These are phyloP conservation scores for Tylopilus intermedius DNA, from an alignment of 768 basidiomycete species.

Conservation along the genomic window DNA sequence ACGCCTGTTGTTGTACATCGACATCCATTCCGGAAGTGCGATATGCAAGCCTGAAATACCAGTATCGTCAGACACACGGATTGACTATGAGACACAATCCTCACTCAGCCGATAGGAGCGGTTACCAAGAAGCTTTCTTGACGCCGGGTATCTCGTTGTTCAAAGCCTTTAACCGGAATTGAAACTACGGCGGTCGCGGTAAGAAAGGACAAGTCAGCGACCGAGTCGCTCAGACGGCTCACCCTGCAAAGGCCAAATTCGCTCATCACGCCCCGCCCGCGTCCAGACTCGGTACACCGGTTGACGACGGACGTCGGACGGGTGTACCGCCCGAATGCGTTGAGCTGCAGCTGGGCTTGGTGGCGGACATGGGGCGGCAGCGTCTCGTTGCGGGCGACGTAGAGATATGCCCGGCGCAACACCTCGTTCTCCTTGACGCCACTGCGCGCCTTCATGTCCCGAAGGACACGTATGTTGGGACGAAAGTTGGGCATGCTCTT, in stretches of 20 bases:
- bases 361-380: constrained; percentile 86
- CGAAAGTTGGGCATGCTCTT: constrained; percentile 24
- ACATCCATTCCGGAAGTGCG: background rate
- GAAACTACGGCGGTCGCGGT: constrained; percentile 51
- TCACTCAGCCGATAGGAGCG: background rate
- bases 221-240: constrained; percentile 10
- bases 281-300: constrained; percentile 79
- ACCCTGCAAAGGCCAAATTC: constrained; percentile 87
- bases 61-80: background rate
- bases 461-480: constrained; percentile 51
- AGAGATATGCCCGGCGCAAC: constrained; percentile 83
- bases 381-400: constrained; percentile 86
- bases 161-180: constrained; percentile 84
- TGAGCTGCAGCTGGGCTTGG: constrained; percentile 90
- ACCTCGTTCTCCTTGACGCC: constrained; percentile 75
- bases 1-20: background rate
- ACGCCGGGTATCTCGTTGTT: constrained; percentile 83
- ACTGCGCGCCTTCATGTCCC: constrained; percentile 74
- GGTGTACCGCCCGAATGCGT: constrained; percentile 77
- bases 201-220: background rate
- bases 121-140: constrained; percentile 86
- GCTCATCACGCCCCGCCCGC: constrained; percentile 82
- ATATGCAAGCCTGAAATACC: background rate
- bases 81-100: background rate
- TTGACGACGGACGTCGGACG: constrained; percentile 88